Base-by-base conservation (phyloP, 208 protist species). In the Leishmania aethiopica region DNA sequence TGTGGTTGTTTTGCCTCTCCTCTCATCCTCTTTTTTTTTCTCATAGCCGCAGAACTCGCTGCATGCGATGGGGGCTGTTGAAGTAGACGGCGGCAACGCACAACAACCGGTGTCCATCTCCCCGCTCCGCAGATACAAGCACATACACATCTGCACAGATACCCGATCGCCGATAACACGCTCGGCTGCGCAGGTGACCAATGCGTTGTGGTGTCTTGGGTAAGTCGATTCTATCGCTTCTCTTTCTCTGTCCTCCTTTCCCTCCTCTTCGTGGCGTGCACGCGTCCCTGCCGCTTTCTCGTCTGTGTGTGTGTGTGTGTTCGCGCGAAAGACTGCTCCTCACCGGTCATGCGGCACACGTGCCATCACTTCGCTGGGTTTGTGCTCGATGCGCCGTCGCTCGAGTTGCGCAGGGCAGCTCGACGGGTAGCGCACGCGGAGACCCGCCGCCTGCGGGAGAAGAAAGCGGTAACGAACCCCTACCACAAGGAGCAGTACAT, bases 401-500 rank as follows among this genome's bases (percentile, higher is more conserved):
- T 35, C 10, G 64, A 89, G 62, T 51, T 81, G 47, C 51, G 88
- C 64, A 69, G 47, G 62, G 71, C 73, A 47, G 79, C 82, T 0
- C 62, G 45, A 15, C 62, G 75, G 15, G 85, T 78, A 7, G 79
- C 88, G 51, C 79, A 57, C 8, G 80, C 37, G 22, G 79, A 82
- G 28, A 75, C 78, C 22, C 32, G 59, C 5, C 32, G 64, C 13
- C n/a, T 80, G 51, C 25, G 74, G 40, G 57, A 60, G 67, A 66
- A 62, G n/a, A 77, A 53, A 6, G 35, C n/a, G 28, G 77, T 60
- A 10, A 89, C 89, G 22, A 93, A 89, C 75, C 37, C 73, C 6
- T 91, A 90, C 62, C 77, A 90, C 81, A 96, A 93, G 67, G 89
- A 84, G 8, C 90, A 96, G 82, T 96, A 96, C 82, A 89, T 96